Conservation (phyloP, 371 early-diverging fungal species). For the Lichtheimia ornata region DNA sequence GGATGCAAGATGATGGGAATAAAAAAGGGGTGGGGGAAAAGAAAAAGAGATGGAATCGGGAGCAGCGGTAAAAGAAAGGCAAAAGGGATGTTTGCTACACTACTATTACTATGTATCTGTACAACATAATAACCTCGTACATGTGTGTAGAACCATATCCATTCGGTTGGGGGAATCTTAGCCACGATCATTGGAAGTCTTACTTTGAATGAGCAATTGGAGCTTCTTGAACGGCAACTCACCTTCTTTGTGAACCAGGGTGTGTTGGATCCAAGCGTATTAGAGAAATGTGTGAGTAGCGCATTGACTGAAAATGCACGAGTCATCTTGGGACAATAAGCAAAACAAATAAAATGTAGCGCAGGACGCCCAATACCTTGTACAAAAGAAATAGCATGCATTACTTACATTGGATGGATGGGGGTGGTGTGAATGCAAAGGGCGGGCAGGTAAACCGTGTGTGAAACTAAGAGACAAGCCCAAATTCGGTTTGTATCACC, state of each 20-base stretch:
- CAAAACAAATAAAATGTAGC: not conserved
- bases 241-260: constrained; percentile 66
- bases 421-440: not conserved
- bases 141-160: constrained; percentile 32
- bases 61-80: not conserved
- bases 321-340: constrained; percentile 15
- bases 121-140: constrained; percentile 1
- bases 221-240: constrained; percentile 54
- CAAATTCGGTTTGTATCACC: constrained; percentile 7
- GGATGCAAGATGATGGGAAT: not conserved
- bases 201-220: constrained; percentile 54
- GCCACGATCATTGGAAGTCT: constrained; percentile 50
- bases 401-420: not conserved
- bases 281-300: constrained; percentile 38
- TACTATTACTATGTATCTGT: not conserved
- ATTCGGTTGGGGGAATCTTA: constrained; percentile 61
- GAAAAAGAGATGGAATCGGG: too few species aligned
- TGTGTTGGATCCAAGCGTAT: constrained; percentile 38
- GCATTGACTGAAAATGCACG: constrained; percentile 22
- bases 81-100: not conserved
- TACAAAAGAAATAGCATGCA: not conserved
- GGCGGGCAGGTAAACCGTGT: not conserved
- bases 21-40: not conserved
- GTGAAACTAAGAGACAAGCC: constrained; percentile 1
- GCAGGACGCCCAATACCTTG: constrained; percentile 1